Percentiles rank a stretch among this genome's conserved stretches.
These are phyloP conservation scores for Kodamaea sp. DNA, from an alignment of 1,139 yeast genomes.

Conservation along the genomic window DNA sequence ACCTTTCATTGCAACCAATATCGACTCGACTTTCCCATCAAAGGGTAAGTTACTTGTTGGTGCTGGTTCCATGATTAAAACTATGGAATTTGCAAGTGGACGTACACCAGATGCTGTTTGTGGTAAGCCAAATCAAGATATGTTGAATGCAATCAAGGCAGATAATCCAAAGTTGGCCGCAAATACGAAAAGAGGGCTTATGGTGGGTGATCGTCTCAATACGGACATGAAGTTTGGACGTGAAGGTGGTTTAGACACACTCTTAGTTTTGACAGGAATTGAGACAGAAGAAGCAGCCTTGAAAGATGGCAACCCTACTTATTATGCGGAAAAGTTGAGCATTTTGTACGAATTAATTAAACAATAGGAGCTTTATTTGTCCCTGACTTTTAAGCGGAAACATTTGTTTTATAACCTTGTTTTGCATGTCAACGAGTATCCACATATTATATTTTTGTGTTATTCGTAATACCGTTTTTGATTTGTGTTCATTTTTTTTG, in stretches of 20 bases:
- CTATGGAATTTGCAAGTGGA: slow-evolving; percentile 73
- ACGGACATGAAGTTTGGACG: slow-evolving; percentile 93
- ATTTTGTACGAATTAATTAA: slow-evolving; percentile 55
- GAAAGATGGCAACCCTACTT: slow-evolving; percentile 57
- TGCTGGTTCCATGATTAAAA: slow-evolving; percentile 87
- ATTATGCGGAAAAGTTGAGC: slow-evolving; percentile 70
- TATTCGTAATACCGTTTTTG: no score
- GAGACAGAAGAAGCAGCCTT: slow-evolving; percentile 65
- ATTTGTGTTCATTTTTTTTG: no score
- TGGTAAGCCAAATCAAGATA: slow-evolving; percentile 87
- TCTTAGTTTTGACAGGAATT: slow-evolving; percentile 87
- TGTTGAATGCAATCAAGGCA: slow-evolving; percentile 87
- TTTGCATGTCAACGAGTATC: no score
- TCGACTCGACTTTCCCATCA: slow-evolving; percentile 90
- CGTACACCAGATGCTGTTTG: slow-evolving; percentile 65
- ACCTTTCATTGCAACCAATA: slow-evolving; percentile 89
- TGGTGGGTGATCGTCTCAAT: slow-evolving; percentile 94
- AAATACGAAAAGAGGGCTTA: slow-evolving; percentile 65
- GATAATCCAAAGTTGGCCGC: slow-evolving; percentile 47
- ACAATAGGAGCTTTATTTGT: not conserved
- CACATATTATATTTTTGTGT: no score
- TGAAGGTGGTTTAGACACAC: slow-evolving; percentile 77
- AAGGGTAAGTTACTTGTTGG: slow-evolving; percentile 86
- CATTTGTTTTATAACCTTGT: no score
- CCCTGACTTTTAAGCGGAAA: not conserved